A percentile compares a stretch with the other conserved stretches of the same genome.
These are phyloP conservation scores for Magnaporthiopsis poae DNA, from an alignment of 2,329 filamentous ascomycete genomes.

Conservation along the genomic window DNA sequence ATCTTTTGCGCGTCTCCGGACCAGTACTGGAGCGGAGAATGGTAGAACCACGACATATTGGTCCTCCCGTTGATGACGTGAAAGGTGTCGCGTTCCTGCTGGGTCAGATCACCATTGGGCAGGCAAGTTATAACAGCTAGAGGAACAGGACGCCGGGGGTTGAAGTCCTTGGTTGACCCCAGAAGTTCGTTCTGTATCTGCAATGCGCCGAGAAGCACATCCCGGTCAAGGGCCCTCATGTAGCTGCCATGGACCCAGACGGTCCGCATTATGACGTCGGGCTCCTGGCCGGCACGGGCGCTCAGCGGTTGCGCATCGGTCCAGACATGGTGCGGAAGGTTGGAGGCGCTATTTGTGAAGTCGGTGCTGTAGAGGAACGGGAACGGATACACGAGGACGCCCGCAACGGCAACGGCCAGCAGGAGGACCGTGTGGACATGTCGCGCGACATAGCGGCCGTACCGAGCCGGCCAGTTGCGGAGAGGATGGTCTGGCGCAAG, in stretches of 20 bases:
- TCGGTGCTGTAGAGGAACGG: constrained; percentile 66
- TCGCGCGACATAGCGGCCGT: constrained; percentile 59
- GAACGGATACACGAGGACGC: constrained; percentile 63
- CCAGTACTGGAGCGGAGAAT: constrained; percentile 78
- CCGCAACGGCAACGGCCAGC: constrained; percentile 61
- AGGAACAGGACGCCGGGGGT: constrained; percentile 31
- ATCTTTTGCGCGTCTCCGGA: constrained; percentile 53
- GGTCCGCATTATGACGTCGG: constrained; percentile 72
- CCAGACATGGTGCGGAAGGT: constrained; percentile 71
- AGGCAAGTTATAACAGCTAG: constrained; percentile 15
- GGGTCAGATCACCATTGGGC: constrained; percentile 28
- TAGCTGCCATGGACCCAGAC: constrained; percentile 75
- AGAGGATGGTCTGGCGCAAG: constrained; percentile 56
- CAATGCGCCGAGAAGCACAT: constrained; percentile 57
- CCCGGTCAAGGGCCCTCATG: constrained; percentile 61
- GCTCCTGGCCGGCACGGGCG: constrained; percentile 29
- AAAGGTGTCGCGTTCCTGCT: constrained; percentile 40
- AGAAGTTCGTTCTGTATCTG: constrained; percentile 61
- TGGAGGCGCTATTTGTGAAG: constrained; percentile 60
- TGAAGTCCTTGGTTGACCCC: constrained; percentile 48
- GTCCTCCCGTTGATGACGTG: constrained; percentile 52
- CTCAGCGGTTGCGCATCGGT: constrained; percentile 59
- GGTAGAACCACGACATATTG: constrained; percentile 63
- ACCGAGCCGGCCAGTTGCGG: constrained; percentile 54
- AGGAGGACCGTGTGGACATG: constrained; percentile 68